Base-by-base conservation (phyloP, 1,284 basidiomycete genomes). In the Tetrapyrgos nigripes region DNA sequence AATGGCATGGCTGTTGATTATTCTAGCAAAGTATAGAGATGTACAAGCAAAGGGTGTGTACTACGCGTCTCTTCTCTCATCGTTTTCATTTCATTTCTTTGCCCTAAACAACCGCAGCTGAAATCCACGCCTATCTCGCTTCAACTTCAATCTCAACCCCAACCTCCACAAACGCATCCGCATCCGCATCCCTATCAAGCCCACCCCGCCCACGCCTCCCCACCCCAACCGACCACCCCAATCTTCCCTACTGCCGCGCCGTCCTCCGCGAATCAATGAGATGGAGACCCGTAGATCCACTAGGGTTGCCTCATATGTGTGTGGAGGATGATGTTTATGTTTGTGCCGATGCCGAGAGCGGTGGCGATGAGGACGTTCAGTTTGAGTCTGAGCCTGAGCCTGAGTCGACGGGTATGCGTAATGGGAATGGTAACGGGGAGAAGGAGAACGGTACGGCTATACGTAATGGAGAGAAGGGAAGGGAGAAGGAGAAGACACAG, bases 131-230 rank as follows among this genome's bases (percentile, higher is more conserved):
- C 8, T 14, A 33, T 40, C 37, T 40, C 6, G 17, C 37, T 17
- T 4, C 13, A 4, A 17, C 37, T 40, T 8, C 37, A 17, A n/a
- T 40, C 9, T 14, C 14, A 14, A 33, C 31, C 31, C 14, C 31
- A 33, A 33, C 31, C 9, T 8, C 8, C 14, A 33, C 31, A 33
- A n/a, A n/a, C n/a, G n/a, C n/a, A n/a, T n/a, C n/a, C n/a, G n/a
- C n/a, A n/a, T n/a, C n/a, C n/a, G n/a, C n/a, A n/a, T n/a, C n/a
- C n/a, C n/a, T n/a, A n/a, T n/a, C n/a, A n/a, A n/a, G n/a, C n/a
- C n/a, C n/a, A n/a, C n/a, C n/a, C n/a, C n/a, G n/a, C n/a, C 37
- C 37, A 2, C 67, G 65, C 14, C 58, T 71, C 4, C 70, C 67
- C 11, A 60, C 31, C 3, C 65, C 59, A 37, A 57, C 53, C 44